Base-by-base conservation (phyloP, 352 stramenopile species). In the Phytopythium chamaehyphon region DNA sequence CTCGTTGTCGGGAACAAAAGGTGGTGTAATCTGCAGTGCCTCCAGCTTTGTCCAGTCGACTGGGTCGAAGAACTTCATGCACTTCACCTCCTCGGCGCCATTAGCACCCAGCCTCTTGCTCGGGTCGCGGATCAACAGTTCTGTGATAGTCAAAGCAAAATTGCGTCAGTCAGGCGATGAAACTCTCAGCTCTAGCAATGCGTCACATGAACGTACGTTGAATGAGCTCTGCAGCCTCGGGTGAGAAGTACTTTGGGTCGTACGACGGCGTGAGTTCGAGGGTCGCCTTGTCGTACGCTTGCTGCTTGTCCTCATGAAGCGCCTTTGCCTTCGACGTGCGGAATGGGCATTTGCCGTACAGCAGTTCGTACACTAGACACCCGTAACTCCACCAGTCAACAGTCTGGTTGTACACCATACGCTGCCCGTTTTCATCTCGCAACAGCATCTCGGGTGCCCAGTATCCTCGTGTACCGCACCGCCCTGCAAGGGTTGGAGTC, bases 301-400 rank as follows among this genome's bases (percentile, higher is more conserved):
- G 78, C 55, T 92, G 81, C 62, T 96, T 96, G 54, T 94, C 81
- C 31, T 96, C 77, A 24, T 96, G 91, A 59, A 97, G 90, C 28
- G 94, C 92, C 43, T 97, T 87, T 44, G 94, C 93, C 53, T 86
- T 87, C 44, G 97, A 96, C 19, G 95, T 98, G 51, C 93, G 84
- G 64, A 99, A 99, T n/a, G 96, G 96, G 57, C 96, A 98, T 48
- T 92, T 90, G 33, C 96, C 96, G 43, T 93, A 96, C 40, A 99
- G 84, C 56, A 99, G 96, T 71, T 99, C 96, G 61, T 98, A 98
- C 22, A 99, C 69, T 49, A 98, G 86, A 63, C 95, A 98, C 11
- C 96, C 96, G 66, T 98, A 98, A 60, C 90, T 98, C 81, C 97
- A 99, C 93, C 95, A 99, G 76, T 99, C 96, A 12, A 98, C 95